phyloP scores from a whole-genome alignment of 1,284 basidiomycete species.

The Cerrena zonata region DNA sequence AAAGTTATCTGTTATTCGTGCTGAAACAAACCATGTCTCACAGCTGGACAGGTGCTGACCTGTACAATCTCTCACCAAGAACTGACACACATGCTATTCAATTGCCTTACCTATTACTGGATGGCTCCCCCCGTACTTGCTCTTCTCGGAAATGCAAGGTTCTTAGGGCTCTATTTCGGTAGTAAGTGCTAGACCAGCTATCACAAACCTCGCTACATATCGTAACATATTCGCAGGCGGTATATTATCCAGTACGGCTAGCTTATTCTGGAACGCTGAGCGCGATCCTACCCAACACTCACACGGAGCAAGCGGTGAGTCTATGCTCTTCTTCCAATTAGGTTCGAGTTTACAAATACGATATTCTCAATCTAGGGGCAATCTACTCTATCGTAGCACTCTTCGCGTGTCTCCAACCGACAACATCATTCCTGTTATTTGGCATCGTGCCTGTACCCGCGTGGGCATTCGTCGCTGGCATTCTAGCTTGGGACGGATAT shows the following conservation, averaged over 20 bases:
- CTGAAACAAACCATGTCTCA: background rate
- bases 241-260: conserved; percentile 53
- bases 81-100: conserved; percentile 66
- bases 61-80: conserved; percentile 69
- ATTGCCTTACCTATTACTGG: conserved; percentile 76
- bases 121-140: conserved; percentile 68
- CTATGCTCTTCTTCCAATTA: background rate
- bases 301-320: conserved; percentile 71
- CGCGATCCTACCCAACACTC: conserved; percentile 41
- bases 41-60: conserved; percentile 81
- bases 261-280: conserved; percentile 49
- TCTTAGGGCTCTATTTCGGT: conserved; percentile 74
- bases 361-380: conserved; percentile 42
- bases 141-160: conserved; percentile 64
- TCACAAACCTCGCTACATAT: background rate
- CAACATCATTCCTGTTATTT: conserved; percentile 70
- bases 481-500: conserved; percentile 71
- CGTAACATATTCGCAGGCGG: conserved; percentile 43
- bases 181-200: conserved; percentile 35
- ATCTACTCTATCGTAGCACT: conserved; percentile 71
- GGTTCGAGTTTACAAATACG: conserved; percentile 4
- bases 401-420: conserved; percentile 68
- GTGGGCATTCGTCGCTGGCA: conserved; percentile 70
- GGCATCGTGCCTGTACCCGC: conserved; percentile 81
- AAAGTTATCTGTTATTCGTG: too few relatives aligned